These are phyloP conservation scores for Pseudocercospora fuligena DNA, from an alignment of 2,329 filamentous ascomycete species.

Conservation along the genomic window DNA sequence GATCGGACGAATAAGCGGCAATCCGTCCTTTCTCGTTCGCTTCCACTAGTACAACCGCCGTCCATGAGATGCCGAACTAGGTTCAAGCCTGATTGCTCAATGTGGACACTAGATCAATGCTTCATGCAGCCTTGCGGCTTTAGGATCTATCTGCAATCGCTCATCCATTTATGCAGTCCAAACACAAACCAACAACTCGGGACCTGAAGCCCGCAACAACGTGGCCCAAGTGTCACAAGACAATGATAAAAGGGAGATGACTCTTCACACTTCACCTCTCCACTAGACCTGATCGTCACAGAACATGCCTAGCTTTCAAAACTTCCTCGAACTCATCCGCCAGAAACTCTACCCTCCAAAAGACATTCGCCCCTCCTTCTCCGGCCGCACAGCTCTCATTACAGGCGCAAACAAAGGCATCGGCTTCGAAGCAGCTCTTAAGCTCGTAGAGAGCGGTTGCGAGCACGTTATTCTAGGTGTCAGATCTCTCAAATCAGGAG, in stretches of 20 bases:
- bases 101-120: background rate
- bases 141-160: background rate
- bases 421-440: slow-evolving; percentile 52
- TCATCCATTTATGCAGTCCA: no score
- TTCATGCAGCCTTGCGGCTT: background rate
- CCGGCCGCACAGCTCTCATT: slow-evolving; percentile 44
- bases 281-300: background rate
- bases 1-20: no score
- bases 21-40: no score
- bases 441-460: slow-evolving; percentile 48
- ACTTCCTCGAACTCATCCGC: background rate
- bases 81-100: no score
- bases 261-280: no score
- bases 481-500: slow-evolving; percentile 49
- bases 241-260: no score
- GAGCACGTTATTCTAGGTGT: slow-evolving; percentile 53
- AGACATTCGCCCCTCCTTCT: background rate
- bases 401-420: slow-evolving; percentile 57
- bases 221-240: no score
- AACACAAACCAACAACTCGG: background rate
- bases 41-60: no score
- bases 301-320: background rate
- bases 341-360: background rate
- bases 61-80: no score
- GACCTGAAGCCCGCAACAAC: no score